phyloP scores from a whole-genome alignment of 192 early-diverging fungal species.

The Coemansia sp. region DNA sequence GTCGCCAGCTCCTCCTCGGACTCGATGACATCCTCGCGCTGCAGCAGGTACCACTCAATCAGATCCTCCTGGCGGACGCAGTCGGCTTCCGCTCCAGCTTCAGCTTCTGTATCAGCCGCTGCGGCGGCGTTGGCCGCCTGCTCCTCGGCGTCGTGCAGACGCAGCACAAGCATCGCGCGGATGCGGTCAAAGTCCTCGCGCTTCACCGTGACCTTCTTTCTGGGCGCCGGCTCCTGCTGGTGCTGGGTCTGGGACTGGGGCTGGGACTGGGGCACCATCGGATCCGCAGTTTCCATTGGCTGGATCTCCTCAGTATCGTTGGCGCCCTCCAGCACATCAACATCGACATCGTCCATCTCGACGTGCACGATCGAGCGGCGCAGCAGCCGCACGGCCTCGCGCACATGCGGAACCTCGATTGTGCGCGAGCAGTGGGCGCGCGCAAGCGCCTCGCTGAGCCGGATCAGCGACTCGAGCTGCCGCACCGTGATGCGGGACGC shows the following conservation, averaged over 20 bases:
- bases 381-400: conserved; percentile 82
- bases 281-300: conserved; percentile 28
- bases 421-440: conserved; percentile 73
- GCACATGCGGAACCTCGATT: conserved; percentile 73
- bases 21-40: conserved; percentile 63
- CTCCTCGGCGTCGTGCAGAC: conserved; percentile 44
- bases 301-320: conserved; percentile 11
- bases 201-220: conserved; percentile 61
- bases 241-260: not conserved
- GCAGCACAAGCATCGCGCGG: conserved; percentile 55
- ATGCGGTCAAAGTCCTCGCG: conserved; percentile 61
- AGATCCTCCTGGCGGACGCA: conserved; percentile 60
- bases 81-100: conserved; percentile 17
- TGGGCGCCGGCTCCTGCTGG: not conserved
- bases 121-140: not conserved
- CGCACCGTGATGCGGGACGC: conserved; percentile 96
- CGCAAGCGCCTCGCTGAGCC: conserved; percentile 93
- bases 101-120: not conserved
- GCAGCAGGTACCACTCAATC: conserved; percentile 73
- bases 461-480: conserved; percentile 95
- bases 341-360: conserved; percentile 74
- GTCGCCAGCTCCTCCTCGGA: conserved; percentile 60
- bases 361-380: conserved; percentile 88
- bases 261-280: conserved; percentile 9
- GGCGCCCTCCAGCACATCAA: conserved; percentile 51